Evolutionary conservation across 225 moss, liverwort and hornwort species (phyloP), one percentile per base, ranked within the genome.

Genomic region (Physcomitrellopsis africana): DNA sequence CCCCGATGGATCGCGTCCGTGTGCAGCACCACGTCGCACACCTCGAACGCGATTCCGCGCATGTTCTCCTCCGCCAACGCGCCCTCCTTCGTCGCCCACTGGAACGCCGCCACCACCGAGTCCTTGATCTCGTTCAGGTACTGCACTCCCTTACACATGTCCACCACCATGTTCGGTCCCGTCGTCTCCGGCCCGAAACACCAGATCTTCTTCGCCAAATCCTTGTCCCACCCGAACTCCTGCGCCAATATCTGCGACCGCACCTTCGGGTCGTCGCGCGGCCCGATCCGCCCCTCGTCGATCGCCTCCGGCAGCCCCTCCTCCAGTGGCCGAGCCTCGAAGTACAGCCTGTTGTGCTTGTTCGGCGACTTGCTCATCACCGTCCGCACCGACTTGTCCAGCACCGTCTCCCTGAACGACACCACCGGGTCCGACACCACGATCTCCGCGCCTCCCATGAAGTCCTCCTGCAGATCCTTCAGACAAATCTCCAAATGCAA

Each of bases 371-470:
- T 76, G 58, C 76, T 76, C 76, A 76, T 76, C 76, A 76, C 76
- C 17, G 67, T 76, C 42, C 65, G 48, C 32, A n/a, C 14, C 2
- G 76, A 76, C 45, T 76, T 66, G 37, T 65, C 76, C 66, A 76
- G 44, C 14, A 76, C 76, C 1, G 76, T 76, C 65, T 76, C 76
- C 0, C 76, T 51, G 76, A 76, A 76, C n/a, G 76, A 76, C 27
- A 76, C 76, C 41, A 76, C 76, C 0, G 82, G 82, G 49, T 82
- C 82, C 23, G 82, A 86, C 65, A 86, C 86, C 64, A 86, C 86
- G 37, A 86, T 86, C 82, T 86, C 86, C 0, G 83, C 86, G 0
- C 86, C 86, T 17, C 82, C 86, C 86, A 86, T 86, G 80, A 82
- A 86, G 67, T 86, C 86, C 0, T 86, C 86, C 77, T 77, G 77